phyloP scores from a whole-genome alignment of 768 basidiomycete genomes.

The Boletus rubropictus region DNA sequence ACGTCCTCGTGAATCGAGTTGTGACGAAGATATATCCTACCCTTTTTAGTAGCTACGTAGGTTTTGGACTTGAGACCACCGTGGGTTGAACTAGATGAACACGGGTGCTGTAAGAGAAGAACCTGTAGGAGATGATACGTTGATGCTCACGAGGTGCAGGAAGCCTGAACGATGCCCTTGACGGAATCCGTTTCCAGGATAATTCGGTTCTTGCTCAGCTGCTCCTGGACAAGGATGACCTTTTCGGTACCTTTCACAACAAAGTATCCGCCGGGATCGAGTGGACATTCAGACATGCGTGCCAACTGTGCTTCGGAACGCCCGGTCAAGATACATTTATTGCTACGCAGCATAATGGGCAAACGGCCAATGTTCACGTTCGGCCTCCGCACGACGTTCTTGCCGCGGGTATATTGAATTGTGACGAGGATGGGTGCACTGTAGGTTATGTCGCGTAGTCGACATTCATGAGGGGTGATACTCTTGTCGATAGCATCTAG shows the following conservation, averaged over 20 bases:
- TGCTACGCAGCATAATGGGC: constrained; percentile 95
- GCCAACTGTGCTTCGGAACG: constrained; percentile 77
- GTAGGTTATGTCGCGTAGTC: constrained; percentile 92
- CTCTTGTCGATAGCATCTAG: constrained; percentile 68
- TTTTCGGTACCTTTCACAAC: constrained; percentile 99
- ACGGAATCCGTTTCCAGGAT: constrained; percentile 92
- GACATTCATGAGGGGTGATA: constrained; percentile 95
- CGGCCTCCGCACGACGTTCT: constrained; percentile 73
- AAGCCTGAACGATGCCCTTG: constrained; percentile 89
- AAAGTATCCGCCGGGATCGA: constrained; percentile 99
- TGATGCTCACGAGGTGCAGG: constrained; percentile 83
- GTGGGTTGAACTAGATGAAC: constrained; percentile 58
- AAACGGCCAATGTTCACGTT: constrained; percentile 87
- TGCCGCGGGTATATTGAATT: constrained; percentile 91
- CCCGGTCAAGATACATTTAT: constrained; percentile 85
- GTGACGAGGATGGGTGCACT: constrained; percentile 90
- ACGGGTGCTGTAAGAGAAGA: constrained; percentile 7
- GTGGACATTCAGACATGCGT: constrained; percentile 93
- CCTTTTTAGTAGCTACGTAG: constrained; percentile 92
- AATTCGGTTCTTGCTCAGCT: constrained; percentile 97
- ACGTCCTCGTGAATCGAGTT: constrained; percentile 97
- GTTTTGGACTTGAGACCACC: constrained; percentile 93
- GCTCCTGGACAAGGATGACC: constrained; percentile 98
- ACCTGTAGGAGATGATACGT: background rate
- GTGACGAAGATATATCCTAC: constrained; percentile 92